Percentiles rank a stretch among this genome's conserved stretches.
phyloP scores from a whole-genome alignment of 495 filamentous ascomycete genomes.

The Aspergillus hancockii region DNA sequence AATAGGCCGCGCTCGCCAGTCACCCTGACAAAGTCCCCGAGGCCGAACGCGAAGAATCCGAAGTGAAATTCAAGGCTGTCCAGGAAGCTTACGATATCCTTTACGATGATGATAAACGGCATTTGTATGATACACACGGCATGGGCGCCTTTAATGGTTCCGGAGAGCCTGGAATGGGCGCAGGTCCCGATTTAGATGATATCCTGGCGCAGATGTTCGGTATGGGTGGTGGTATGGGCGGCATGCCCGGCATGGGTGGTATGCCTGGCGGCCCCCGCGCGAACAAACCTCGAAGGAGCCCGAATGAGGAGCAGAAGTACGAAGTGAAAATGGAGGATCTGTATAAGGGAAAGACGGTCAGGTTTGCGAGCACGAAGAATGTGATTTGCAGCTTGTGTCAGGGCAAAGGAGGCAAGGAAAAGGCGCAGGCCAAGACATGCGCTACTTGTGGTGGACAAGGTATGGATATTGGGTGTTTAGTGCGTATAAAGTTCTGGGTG shows the following conservation, averaged over 20 bases:
- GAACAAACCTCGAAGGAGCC: slow-evolving; percentile 66
- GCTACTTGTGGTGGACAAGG: slow-evolving; percentile 77
- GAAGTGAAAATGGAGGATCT: slow-evolving; percentile 88
- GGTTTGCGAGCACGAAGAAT: slow-evolving; percentile 91
- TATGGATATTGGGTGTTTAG: slow-evolving; percentile 21
- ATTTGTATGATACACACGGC: slow-evolving; percentile 88
- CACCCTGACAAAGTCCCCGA: slow-evolving; percentile 97
- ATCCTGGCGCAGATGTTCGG: slow-evolving; percentile 94
- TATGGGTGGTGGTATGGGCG: slow-evolving; percentile 41
- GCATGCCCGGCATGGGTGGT: slow-evolving; percentile 53
- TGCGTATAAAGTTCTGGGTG: background rate
- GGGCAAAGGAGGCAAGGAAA: slow-evolving; percentile 87
- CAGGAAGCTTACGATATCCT: slow-evolving; percentile 97
- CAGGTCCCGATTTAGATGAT: slow-evolving; percentile 82
- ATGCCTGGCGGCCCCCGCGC: slow-evolving; percentile 63
- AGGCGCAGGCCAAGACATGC: slow-evolving; percentile 83
- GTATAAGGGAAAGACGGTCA: slow-evolving; percentile 97
- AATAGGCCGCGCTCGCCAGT: slow-evolving; percentile 78
- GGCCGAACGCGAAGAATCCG: slow-evolving; percentile 77
- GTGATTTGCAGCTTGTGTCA: slow-evolving; percentile 85
- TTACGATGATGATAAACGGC: slow-evolving; percentile 89
- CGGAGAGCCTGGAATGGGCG: slow-evolving; percentile 65
- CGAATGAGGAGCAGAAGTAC: slow-evolving; percentile 86
- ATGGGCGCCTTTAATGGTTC: slow-evolving; percentile 87
- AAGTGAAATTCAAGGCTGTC: slow-evolving; percentile 86